These are phyloP conservation scores for Dendryphion nanum DNA, from an alignment of 2,329 filamentous ascomycete species.

Conservation along the genomic window DNA sequence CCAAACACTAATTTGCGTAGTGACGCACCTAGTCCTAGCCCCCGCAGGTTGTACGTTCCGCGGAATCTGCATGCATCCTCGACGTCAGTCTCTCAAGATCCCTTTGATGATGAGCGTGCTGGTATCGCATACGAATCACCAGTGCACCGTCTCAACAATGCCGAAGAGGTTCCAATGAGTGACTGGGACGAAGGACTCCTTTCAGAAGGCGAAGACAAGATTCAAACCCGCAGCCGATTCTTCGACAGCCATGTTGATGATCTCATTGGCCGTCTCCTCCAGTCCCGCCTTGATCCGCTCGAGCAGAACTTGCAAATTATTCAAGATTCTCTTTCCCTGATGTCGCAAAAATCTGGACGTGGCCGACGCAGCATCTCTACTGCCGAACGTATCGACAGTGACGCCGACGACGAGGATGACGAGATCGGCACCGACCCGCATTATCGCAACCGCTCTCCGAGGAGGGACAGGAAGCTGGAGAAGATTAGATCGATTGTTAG, in stretches of 20 bases:
- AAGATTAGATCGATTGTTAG: slow-evolving; percentile 64
- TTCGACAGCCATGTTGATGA: slow-evolving; percentile 90
- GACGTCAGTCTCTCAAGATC: slow-evolving; percentile 49
- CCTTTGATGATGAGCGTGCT: slow-evolving; percentile 63
- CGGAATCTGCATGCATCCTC: slow-evolving; percentile 31
- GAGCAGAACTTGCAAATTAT: slow-evolving; percentile 77
- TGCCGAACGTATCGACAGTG: slow-evolving; percentile 70
- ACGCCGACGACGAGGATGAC: slow-evolving; percentile 93
- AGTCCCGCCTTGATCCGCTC: slow-evolving; percentile 74
- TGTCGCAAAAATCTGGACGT: slow-evolving; percentile 52
- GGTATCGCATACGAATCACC: slow-evolving; percentile 55
- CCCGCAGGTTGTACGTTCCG: slow-evolving; percentile 49
- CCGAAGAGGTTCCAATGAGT: slow-evolving; percentile 67
- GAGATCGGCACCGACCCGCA: slow-evolving; percentile 53
- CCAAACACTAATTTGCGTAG: slow-evolving; percentile 54
- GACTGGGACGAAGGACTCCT: slow-evolving; percentile 91
- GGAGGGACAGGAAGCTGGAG: slow-evolving; percentile 75
- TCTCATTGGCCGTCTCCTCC: slow-evolving; percentile 74
- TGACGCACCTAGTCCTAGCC: slow-evolving; percentile 72
- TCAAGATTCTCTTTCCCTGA: slow-evolving; percentile 63
- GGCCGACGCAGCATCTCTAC: slow-evolving; percentile 66
- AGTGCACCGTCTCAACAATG: slow-evolving; percentile 63
- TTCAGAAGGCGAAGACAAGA: slow-evolving; percentile 71
- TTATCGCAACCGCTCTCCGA: slow-evolving; percentile 73
- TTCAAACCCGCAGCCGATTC: slow-evolving; percentile 78